Evolutionary conservation across 73 alveolate genomes (phyloP).

Genomic region (Blepharisma stoltei): DNA sequence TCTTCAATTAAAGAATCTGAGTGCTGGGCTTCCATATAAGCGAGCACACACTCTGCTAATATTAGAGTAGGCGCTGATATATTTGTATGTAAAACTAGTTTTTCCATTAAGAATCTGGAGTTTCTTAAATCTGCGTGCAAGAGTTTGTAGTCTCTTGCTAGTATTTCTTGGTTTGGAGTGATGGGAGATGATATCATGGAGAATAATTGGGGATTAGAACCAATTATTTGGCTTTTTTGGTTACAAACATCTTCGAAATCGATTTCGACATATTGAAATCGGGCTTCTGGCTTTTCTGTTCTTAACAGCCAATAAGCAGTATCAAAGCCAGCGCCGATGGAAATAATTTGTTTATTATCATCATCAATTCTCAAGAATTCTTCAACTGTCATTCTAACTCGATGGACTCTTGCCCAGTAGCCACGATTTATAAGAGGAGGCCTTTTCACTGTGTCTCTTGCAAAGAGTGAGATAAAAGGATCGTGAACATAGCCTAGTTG

Average conservation of each 20-base stretch:
- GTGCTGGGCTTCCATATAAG: conserved; percentile 58
- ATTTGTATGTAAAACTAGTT: not conserved
- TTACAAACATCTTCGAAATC: conserved; percentile 22
- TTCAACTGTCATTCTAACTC: conserved; percentile 32
- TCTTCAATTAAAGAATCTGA: conserved; percentile 53
- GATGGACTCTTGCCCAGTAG: conserved; percentile 62
- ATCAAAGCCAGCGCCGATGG: conserved; percentile 30
- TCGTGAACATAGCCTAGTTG: conserved; percentile 53
- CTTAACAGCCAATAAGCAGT: not conserved
- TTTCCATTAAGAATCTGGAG: not conserved
- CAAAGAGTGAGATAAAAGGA: conserved; percentile 39
- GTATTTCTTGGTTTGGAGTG: not conserved
- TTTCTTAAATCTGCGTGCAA: conserved; percentile 25
- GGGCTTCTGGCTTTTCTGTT: not conserved
- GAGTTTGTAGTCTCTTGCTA: not conserved
- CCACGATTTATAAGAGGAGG: conserved; percentile 68
- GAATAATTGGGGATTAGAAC: not conserved
- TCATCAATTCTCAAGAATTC: conserved; percentile 39
- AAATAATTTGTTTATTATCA: conserved; percentile 1
- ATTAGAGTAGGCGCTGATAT: conserved; percentile 65
- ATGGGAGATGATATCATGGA: not conserved
- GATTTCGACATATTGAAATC: not conserved
- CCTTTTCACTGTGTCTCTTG: conserved; percentile 34
- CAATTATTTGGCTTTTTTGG: not conserved
- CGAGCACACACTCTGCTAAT: conserved; percentile 76